Evolutionary conservation across 176 grass and related monocot genomes (phyloP).

Genomic region (Phyllostachys edulis): DNA sequence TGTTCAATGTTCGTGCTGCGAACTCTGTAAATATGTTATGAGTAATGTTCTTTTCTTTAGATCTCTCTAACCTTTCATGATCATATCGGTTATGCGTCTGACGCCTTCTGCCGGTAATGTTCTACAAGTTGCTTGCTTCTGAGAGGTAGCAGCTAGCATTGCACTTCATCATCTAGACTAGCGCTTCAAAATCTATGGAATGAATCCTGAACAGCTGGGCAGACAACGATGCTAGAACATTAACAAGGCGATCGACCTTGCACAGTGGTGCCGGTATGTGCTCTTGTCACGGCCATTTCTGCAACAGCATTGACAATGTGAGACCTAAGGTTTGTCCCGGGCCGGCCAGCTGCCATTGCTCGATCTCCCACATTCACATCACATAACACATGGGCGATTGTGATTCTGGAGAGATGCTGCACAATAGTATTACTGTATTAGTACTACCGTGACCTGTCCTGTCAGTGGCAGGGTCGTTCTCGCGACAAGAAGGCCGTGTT

Average conservation of each 20-base stretch:
- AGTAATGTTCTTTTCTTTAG: neutral
- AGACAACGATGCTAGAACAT: constrained; percentile 3
- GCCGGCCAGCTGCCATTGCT: neutral
- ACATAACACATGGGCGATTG: neutral
- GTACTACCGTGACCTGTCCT: neutral
- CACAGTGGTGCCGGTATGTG: neutral
- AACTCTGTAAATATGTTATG: neutral
- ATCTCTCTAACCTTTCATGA: neutral
- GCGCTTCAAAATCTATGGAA: neutral
- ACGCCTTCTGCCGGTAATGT: neutral
- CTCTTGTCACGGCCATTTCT: neutral
- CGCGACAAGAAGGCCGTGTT: neutral
- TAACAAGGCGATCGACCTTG: neutral
- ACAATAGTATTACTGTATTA: neutral
- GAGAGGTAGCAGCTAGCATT: neutral
- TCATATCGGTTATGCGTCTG: neutral
- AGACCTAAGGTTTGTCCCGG: neutral
- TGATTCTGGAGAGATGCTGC: neutral
- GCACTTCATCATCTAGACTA: neutral
- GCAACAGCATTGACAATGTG: neutral
- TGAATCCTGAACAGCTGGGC: neutral
- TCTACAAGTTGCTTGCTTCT: neutral
- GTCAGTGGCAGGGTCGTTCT: neutral
- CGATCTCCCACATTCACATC: too few relatives aligned
- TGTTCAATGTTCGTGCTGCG: neutral